Conservation (phyloP, 768 basidiomycete genomes). For the Mycena maculata region DNA sequence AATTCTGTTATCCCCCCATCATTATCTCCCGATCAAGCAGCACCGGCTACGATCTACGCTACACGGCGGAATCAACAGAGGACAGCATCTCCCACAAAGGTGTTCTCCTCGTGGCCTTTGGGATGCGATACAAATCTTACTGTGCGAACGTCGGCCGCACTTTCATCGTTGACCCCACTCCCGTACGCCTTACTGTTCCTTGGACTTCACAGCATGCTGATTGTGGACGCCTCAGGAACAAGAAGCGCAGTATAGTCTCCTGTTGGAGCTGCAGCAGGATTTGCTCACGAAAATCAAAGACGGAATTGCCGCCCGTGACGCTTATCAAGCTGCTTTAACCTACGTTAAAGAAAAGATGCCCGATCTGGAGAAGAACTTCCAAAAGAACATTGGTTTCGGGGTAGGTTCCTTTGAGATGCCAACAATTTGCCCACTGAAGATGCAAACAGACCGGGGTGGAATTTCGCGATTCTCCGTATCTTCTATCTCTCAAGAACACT, state of each 20-base stretch:
- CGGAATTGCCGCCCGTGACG: constrained; percentile 78
- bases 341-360: constrained; percentile 83
- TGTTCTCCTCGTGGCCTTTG: constrained; percentile 88
- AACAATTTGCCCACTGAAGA: constrained; percentile 5
- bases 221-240: constrained; percentile 70
- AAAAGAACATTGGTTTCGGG: constrained; percentile 91
- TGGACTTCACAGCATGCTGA: constrained; percentile 12
- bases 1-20: constrained; percentile 95
- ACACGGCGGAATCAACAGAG: constrained; percentile 85
- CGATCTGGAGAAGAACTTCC: constrained; percentile 84
- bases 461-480: constrained; percentile 89
- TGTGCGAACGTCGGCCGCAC: constrained; percentile 93
- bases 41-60: constrained; percentile 88
- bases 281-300: constrained; percentile 82
- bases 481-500: constrained; percentile 84
- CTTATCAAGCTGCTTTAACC: constrained; percentile 81
- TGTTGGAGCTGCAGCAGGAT: constrained; percentile 83
- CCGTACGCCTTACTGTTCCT: constrained; percentile 55
- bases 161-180: constrained; percentile 94
- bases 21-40: constrained; percentile 92
- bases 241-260: constrained; percentile 86
- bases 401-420: constrained; percentile 57
- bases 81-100: constrained; percentile 89
- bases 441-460: constrained; percentile 88
- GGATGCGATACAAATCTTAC: constrained; percentile 93